A percentile compares a stretch with the other conserved stretches of the same genome.
Conservation (phyloP, 106 monocot genomes). For the Xerophyta viscosa region DNA sequence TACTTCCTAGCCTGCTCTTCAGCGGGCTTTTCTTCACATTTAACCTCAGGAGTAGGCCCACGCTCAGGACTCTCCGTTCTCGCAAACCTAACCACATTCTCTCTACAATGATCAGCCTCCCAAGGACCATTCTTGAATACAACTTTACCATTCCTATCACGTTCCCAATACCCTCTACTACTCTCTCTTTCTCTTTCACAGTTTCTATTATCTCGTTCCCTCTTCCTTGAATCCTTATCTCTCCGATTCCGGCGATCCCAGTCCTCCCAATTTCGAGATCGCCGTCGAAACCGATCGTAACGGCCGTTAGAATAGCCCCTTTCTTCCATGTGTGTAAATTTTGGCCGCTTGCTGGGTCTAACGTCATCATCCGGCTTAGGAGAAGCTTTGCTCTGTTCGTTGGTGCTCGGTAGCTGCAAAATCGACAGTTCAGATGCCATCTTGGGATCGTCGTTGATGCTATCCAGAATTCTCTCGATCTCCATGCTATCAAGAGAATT, state of each 20-base stretch:
- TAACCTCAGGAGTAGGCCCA: not conserved
- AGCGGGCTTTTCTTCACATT: constrained; percentile 26
- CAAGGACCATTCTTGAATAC: constrained; percentile 61
- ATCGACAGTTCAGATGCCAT: no score
- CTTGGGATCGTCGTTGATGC: constrained; percentile 31
- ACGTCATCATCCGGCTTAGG: not conserved
- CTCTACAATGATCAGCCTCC: constrained; percentile 45
- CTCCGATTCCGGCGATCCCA: constrained; percentile 28
- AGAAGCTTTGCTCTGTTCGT: no score
- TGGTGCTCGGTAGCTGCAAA: no score
- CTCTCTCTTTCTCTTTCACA: constrained; percentile 46
- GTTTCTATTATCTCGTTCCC: constrained; percentile 12
- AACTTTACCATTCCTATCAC: constrained; percentile 67
- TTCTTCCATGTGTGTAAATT: not conserved
- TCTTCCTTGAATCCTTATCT: constrained; percentile 11
- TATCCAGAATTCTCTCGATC: constrained; percentile 75
- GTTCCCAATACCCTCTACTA: constrained; percentile 75
- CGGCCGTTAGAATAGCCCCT: constrained; percentile 2
- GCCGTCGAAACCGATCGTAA: not conserved
- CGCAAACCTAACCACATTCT: constrained; percentile 1
- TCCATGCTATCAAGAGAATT: constrained; percentile 39
- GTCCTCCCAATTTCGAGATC: constrained; percentile 7
- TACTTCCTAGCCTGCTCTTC: constrained; percentile 89
- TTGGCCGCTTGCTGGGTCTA: not conserved
- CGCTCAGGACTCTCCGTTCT: not conserved